A percentile compares a stretch with the other conserved stretches of the same genome.
Evolutionary conservation across 768 basidiomycete genomes (phyloP).

Genomic region (Rhodotorula toruloides): DNA sequence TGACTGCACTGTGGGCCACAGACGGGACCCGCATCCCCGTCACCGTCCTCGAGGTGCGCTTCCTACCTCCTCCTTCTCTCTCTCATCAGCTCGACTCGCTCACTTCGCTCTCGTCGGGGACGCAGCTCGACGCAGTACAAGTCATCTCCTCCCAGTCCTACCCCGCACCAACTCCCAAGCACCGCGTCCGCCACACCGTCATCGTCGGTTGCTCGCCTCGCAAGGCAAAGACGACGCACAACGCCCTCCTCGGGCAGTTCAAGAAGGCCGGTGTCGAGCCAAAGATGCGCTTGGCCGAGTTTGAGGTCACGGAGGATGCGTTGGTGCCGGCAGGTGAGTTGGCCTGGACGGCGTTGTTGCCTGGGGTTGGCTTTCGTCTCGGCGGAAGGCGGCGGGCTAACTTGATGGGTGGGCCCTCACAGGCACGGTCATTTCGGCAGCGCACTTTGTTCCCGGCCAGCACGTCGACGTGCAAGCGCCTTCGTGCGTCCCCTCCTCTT

Average conservation of each 20-base stretch:
- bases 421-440: constrained; percentile 84
- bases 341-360: background rate
- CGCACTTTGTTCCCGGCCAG: constrained; percentile 96
- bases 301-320: constrained; percentile 80
- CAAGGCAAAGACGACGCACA: constrained; percentile 58
- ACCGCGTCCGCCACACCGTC: constrained; percentile 54
- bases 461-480: constrained; percentile 85
- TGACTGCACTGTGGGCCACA: constrained; percentile 88
- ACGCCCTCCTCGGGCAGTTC: constrained; percentile 82
- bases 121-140: constrained; percentile 48
- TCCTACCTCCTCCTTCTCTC: constrained; percentile 1
- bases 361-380: background rate
- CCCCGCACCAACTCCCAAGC: constrained; percentile 38
- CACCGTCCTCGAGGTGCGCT: constrained; percentile 81
- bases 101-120: background rate
- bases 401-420: background rate
- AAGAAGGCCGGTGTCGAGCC: constrained; percentile 70
- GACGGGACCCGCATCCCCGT: constrained; percentile 82
- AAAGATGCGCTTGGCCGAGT: constrained; percentile 81
- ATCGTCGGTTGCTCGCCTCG: constrained; percentile 82
- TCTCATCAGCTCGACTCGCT: background rate
- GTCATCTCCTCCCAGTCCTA: constrained; percentile 44
- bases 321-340: constrained; percentile 77
- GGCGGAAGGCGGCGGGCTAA: background rate
- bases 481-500: constrained; percentile 60